phyloP scores from a whole-genome alignment of 306 rosid species.

The Malus sylvestris region DNA sequence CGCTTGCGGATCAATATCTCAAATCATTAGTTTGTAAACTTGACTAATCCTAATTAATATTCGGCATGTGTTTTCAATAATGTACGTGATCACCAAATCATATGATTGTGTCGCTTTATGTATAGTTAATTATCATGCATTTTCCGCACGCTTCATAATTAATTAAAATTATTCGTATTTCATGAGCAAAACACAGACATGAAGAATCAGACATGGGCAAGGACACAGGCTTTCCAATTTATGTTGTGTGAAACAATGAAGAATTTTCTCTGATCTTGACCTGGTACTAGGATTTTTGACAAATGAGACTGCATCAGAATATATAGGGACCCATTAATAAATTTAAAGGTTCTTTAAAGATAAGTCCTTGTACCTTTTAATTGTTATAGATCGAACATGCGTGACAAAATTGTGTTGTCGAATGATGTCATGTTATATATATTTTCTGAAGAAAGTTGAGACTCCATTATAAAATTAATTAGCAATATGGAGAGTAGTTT shows the following conservation, averaged over 20 bases:
- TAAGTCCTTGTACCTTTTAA: background rate
- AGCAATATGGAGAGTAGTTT: no score
- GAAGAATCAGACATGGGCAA: background rate
- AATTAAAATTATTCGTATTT: background rate
- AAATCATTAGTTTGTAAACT: background rate
- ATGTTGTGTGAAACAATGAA: background rate
- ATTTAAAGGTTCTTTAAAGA: no score
- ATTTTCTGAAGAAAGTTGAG: no score
- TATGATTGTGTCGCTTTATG: background rate
- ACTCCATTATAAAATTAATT: no score
- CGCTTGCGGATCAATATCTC: background rate
- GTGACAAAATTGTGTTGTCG: background rate
- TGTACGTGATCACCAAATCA: background rate
- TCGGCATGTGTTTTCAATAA: background rate
- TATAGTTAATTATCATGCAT: background rate
- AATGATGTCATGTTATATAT: no score
- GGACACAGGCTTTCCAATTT: background rate
- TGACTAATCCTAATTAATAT: background rate
- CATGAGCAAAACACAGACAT: background rate
- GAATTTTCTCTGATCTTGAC: background rate
- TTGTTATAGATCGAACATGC: background rate
- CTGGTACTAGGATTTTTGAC: background rate
- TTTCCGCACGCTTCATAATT: background rate
- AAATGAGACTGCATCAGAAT: constrained; percentile 20
- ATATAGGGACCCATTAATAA: constrained; percentile 15